These are phyloP conservation scores for Collybia mongolica DNA, from an alignment of 768 basidiomycete genomes.

Conservation along the genomic window DNA sequence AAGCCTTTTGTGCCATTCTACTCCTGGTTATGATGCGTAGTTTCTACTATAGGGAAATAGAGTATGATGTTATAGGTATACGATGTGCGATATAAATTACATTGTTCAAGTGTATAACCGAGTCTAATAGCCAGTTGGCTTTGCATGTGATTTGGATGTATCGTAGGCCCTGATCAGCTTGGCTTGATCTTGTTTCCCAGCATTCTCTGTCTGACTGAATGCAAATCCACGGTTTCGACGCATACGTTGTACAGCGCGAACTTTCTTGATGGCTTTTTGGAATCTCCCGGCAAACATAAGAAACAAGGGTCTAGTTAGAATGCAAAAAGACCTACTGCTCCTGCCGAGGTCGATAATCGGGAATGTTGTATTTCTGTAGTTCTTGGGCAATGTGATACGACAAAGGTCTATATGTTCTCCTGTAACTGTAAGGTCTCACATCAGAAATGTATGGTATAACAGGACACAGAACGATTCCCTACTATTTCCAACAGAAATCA, in stretches of 20 bases:
- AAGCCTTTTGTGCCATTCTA: no score
- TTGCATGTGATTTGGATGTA: constrained; percentile 70
- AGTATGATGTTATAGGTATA: constrained; percentile 9
- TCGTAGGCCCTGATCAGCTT: constrained; percentile 85
- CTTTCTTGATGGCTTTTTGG: constrained; percentile 99
- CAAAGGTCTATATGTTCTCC: constrained; percentile 83
- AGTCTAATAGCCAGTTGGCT: constrained; percentile 73
- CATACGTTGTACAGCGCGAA: constrained; percentile 97
- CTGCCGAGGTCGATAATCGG: constrained; percentile 94
- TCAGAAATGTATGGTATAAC: constrained; percentile 10
- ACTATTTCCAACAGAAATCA: constrained; percentile 99
- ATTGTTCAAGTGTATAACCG: constrained; percentile 15
- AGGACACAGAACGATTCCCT: constrained; percentile 29
- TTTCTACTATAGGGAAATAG: not conserved
- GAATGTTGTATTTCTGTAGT: constrained; percentile 98
- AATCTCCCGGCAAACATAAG: constrained; percentile 51
- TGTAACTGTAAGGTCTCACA: constrained; percentile 56
- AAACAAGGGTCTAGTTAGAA: not conserved
- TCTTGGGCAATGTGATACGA: constrained; percentile 99
- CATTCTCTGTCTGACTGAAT: constrained; percentile 94
- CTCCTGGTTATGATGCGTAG: not conserved
- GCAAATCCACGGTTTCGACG: constrained; percentile 96
- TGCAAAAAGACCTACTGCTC: constrained; percentile 71
- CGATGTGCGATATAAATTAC: constrained; percentile 32
- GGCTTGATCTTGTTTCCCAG: constrained; percentile 82